Conservation (phyloP, 805 yeast species). For the Candida gorgasii region DNA sequence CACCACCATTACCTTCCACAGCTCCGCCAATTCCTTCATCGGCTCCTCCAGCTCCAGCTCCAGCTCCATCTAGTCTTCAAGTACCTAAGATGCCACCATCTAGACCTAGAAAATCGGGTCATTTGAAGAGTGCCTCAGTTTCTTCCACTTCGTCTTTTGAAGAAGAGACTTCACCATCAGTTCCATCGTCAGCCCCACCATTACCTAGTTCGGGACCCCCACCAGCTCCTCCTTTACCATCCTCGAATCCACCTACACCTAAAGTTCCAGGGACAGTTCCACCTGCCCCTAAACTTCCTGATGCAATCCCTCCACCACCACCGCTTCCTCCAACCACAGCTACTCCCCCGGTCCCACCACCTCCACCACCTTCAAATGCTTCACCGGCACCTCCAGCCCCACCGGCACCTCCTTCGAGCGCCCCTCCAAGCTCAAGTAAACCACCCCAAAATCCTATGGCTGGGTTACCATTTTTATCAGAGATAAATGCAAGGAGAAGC, state of each 20-base stretch:
- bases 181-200: slow-evolving; percentile 20
- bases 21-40: slow-evolving; percentile 16
- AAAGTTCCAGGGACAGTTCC: slow-evolving; percentile 19
- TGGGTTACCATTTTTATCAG: slow-evolving; percentile 57
- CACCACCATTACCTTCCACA: slow-evolving; percentile 11
- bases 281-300: slow-evolving; percentile 13
- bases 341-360: slow-evolving; percentile 13
- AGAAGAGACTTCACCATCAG: slow-evolving; percentile 11
- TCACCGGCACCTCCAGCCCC: slow-evolving; percentile 22
- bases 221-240: slow-evolving; percentile 16
- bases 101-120: slow-evolving; percentile 41
- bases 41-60: slow-evolving; percentile 28
- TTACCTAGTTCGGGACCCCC: slow-evolving; percentile 16
- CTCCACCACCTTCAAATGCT: slow-evolving; percentile 14
- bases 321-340: slow-evolving; percentile 20
- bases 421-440: slow-evolving; percentile 17
- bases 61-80: slow-evolving; percentile 16
- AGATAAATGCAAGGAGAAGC: slow-evolving; percentile 56
- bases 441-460: slow-evolving; percentile 17
- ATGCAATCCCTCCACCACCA: slow-evolving; percentile 14
- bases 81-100: slow-evolving; percentile 40
- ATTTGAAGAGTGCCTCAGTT: slow-evolving; percentile 24
- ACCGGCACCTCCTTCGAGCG: slow-evolving; percentile 14
- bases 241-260: slow-evolving; percentile 19
- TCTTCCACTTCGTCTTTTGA: slow-evolving; percentile 23